Percentiles rank a stretch among this genome's conserved stretches.
These are phyloP conservation scores for Globisporangium canariense DNA, from an alignment of 352 stramenopile genomes.

Conservation along the genomic window DNA sequence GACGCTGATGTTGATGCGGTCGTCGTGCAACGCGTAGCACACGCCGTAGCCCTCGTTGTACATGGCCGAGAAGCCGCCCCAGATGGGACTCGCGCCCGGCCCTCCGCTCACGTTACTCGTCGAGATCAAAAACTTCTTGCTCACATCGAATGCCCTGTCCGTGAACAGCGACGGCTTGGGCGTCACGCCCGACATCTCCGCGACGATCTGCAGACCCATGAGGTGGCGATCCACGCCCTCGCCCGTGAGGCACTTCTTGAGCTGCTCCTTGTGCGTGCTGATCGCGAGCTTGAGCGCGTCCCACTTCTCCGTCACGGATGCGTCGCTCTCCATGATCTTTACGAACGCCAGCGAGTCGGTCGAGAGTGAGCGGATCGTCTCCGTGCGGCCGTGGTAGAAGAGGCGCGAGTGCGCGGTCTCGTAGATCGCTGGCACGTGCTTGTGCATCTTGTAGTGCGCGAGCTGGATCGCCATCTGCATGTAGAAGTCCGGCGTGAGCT, in stretches of 20 bases:
- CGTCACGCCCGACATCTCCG: constrained; percentile 88
- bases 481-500: constrained; percentile 96
- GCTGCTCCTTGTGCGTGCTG: constrained; percentile 89
- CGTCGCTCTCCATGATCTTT: constrained; percentile 84
- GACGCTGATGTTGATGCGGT: constrained; percentile 95
- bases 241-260: constrained; percentile 80
- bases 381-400: constrained; percentile 96
- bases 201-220: constrained; percentile 94
- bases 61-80: constrained; percentile 95
- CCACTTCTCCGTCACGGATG: constrained; percentile 68
- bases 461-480: constrained; percentile 97
- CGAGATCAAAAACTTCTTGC: constrained; percentile 94
- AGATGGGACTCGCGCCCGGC: constrained; percentile 92
- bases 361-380: constrained; percentile 88
- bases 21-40: constrained; percentile 94
- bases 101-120: constrained; percentile 95
- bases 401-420: constrained; percentile 96
- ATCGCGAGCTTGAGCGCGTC: constrained; percentile 88
- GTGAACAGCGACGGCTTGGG: constrained; percentile 90
- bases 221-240: constrained; percentile 95
- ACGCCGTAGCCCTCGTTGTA: constrained; percentile 94
- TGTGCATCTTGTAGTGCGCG: constrained; percentile 96
- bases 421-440: constrained; percentile 92
- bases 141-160: constrained; percentile 90
- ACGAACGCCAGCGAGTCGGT: constrained; percentile 89